Evolutionary conservation across 208 protist species (phyloP), one percentile per base, ranked within the genome.

Genomic region (Crithidia bombi): DNA sequence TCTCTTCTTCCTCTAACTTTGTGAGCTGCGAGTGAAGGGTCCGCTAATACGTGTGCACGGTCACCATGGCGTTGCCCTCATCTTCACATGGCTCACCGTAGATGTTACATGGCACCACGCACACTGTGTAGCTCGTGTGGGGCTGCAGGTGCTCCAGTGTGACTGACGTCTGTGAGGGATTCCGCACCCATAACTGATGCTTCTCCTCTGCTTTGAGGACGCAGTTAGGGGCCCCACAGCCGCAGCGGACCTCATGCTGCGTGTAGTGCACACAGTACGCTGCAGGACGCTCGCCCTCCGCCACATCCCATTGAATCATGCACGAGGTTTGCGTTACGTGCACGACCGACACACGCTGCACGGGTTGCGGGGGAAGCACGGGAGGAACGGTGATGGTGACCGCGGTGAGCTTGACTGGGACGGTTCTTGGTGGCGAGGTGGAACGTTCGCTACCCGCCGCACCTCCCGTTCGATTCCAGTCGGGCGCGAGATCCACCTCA

Each of bases 51-150:
- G 65, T 71, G 4, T 57, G 65, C 28, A 71, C 52, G 9, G 65
- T 71, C 23, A 71, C 44, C 9, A 35, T 64, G 26, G 65, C 65
- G 39, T 64, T 62, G 46, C 23, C 39, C 26, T n/a, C n/a, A n/a
- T 36, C 26, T 33, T 36, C 33, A 52, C 65, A 55, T 21, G 65
- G 54, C 43, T 71, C 52, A 19, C 26, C 55, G 55, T 57, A 55
- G 21, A 28, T 33, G 55, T 71, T 71, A 44, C 33, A 49, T 36
- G 54, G 65, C 43, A 55, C 43, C 55, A 71, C 55, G 21, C 55
- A 47, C 5, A 64, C 30, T 23, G 65, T 71, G 43, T 64, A 71
- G n/a, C 28, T 54, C 35, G 54, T 56, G 17, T 52, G 56, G n/a
- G n/a, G 52, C 19, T 12, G 41, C 52, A 56, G 26, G 23, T 26